Evolutionary conservation across 2,329 filamentous ascomycete species (phyloP), one percentile per base, ranked within the genome.

Genomic region (Calonectria ilicicola): DNA sequence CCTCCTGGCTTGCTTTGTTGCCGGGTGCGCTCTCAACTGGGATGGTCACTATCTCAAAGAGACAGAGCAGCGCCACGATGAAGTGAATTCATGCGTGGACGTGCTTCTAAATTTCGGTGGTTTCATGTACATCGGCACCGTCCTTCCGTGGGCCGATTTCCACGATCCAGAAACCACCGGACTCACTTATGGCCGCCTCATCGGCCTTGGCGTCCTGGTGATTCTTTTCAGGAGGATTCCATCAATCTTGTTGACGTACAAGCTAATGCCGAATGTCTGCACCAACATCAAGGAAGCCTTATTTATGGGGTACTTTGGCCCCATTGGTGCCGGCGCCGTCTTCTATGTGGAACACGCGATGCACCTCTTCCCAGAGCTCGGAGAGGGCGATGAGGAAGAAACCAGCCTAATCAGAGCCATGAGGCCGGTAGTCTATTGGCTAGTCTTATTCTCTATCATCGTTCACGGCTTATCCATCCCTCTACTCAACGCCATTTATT

Each of bases 321-420:
- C 93, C 0, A 95, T 95, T 62, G 94, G 94, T 3, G 93, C 94
- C 12, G 93, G 92, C 27, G 93, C 93, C 1, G 88, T 95, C 26
- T 95, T 95, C 82, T 95, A 95, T 81, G 87, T 95, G 29, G 84
- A 87, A 76, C 85, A 87, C 70, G 83, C 84, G 1, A 80, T 81
- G 14, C 80, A 85, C 19, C 76, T 87, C 5, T 85, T 87, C 67
- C 85, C 84, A 2, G 65, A 81, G 23, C 66, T 80, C 5, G 81
- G 78, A 27, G 73, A 82, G 8, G 82, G 81, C 10, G 83, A 83
- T 72, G 79, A 78, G 17, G 81, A 82, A 47, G 82, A 84, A 72
- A 78, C 78, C 3, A 77, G 81, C 46, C 75, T 86, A 15, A 71
- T 86, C 19, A 81, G 82, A 14, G 82, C 81, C 14, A 81, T 87